phyloP scores from a whole-genome alignment of 2,329 filamentous ascomycete species.

The Stagonosporopsis vannaccii region DNA sequence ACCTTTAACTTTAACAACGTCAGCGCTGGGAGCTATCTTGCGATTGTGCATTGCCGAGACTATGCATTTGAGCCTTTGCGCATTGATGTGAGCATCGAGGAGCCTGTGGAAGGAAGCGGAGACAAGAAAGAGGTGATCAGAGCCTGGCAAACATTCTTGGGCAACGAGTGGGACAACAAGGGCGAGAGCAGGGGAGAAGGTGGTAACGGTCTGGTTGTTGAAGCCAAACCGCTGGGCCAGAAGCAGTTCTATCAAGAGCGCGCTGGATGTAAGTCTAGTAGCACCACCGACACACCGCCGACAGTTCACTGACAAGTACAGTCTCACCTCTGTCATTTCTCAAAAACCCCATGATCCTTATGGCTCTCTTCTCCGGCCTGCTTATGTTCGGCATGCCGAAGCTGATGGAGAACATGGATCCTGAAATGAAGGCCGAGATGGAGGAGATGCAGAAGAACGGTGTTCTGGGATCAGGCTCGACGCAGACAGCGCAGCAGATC shows the following conservation, averaged over 20 bases:
- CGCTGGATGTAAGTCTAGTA: slow-evolving; percentile 70
- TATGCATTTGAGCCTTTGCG: slow-evolving; percentile 80
- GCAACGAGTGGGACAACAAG: slow-evolving; percentile 88
- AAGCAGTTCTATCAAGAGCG: slow-evolving; percentile 83
- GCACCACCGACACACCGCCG: not conserved
- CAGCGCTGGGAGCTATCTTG: slow-evolving; percentile 76
- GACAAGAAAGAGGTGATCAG: slow-evolving; percentile 58
- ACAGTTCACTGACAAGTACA: slow-evolving; percentile 47
- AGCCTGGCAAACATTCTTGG: slow-evolving; percentile 85
- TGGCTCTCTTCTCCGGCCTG: slow-evolving; percentile 81
- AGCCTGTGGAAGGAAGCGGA: slow-evolving; percentile 38
- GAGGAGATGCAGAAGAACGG: slow-evolving; percentile 85
- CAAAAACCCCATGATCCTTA: slow-evolving; percentile 96
- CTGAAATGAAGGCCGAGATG: slow-evolving; percentile 92
- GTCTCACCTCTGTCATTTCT: slow-evolving; percentile 82
- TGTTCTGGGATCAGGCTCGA: slow-evolving; percentile 59
- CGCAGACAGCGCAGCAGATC: slow-evolving; percentile 57
- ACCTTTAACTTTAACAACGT: slow-evolving; percentile 80
- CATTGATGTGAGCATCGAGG: slow-evolving; percentile 68
- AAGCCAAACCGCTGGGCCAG: slow-evolving; percentile 66
- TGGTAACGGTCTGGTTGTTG: slow-evolving; percentile 59
- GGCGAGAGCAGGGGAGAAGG: slow-evolving; percentile 66
- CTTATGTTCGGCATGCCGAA: slow-evolving; percentile 94
- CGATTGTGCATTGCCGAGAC: slow-evolving; percentile 78
- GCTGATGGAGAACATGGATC: slow-evolving; percentile 96